These are phyloP conservation scores for Cornus suecica DNA, from an alignment of 148 eudicot species.

Conservation along the genomic window DNA sequence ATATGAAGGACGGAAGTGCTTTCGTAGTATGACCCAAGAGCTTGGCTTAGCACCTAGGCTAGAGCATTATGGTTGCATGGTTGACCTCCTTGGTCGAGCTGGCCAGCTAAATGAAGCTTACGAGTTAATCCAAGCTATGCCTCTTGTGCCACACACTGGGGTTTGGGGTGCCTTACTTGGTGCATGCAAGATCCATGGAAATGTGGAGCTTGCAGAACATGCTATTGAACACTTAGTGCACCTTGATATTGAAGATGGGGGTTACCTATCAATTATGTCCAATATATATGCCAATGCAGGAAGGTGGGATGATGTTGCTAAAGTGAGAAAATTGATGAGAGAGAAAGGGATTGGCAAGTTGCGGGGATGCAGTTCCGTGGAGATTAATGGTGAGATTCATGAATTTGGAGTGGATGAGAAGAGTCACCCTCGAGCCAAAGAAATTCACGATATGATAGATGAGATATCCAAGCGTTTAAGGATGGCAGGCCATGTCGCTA, in stretches of 20 bases:
- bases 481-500: conserved; percentile 19
- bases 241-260: conserved; percentile 23
- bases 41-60: conserved; percentile 14
- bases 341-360: conserved; percentile 11
- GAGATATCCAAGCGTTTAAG: conserved; percentile 21
- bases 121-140: conserved; percentile 11
- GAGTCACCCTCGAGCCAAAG: conserved; percentile 17
- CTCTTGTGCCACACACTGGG: conserved; percentile 14
- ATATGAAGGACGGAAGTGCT: conserved; percentile 11
- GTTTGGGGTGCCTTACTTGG: conserved; percentile 22
- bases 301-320: conserved; percentile 22
- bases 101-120: conserved; percentile 18
- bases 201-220: conserved; percentile 18
- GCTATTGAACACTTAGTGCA: conserved; percentile 19
- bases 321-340: conserved; percentile 14
- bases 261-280: conserved; percentile 21
- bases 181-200: conserved; percentile 21
- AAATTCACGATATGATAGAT: conserved; percentile 20
- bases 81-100: conserved; percentile 24
- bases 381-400: conserved; percentile 21
- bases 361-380: conserved; percentile 20
- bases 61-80: conserved; percentile 23
- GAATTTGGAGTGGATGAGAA: conserved; percentile 24
- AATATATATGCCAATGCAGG: conserved; percentile 25
- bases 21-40: conserved; percentile 11